Base-by-base conservation (phyloP, 2,329 filamentous ascomycete genomes). In the Ramichloridium luteum region DNA sequence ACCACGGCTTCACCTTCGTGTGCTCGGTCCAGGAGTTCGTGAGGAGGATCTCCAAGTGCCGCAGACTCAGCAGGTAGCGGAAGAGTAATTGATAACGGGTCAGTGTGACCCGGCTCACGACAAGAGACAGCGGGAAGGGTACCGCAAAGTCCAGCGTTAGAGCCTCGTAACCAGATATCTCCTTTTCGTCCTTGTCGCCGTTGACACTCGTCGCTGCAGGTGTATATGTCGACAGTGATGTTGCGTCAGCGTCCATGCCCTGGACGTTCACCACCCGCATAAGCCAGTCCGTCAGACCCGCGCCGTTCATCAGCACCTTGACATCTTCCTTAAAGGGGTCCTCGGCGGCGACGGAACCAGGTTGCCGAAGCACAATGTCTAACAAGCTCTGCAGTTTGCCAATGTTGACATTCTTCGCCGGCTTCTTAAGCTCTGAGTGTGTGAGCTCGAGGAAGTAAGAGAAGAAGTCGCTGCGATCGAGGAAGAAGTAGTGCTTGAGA, bases 281-380 rank as follows among this genome's bases (percentile, higher is more conserved):
- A 37, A 98, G 65, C 62, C 85, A 92, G 51, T 92, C 92, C 9
- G 85, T 92, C 27, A 98, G 72, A 4, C 84, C 83, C 23, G 88
- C 77, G 46, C 93, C 85, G 54, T 94, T 94, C 80, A 96, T 94
- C 49, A 86, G 79, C 13, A 98, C 84, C 57, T 92, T 93, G 56
- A 98, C 83, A 52, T 98, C 88, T 59, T 98, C 90, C 53, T 96
- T 98, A 68, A 93, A 98, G 0, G 88, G 85, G 53, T 98, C 90
- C 36, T 93, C 72, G 1, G 86, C 85, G 10, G 93, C 88, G 28
- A 93, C 80, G 48, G 81, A 94, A 25, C 90, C 90, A 2, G 90
- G 85, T 50, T 98, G 90, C n/a, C 90, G 83, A 30, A 98, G 69
- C 1, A 94, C 88, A 15, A 96, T 71, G 55, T 98, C 90, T n/a